A percentile compares a stretch with the other conserved stretches of the same genome.
Evolutionary conservation across 1,139 yeast genomes (phyloP).

Genomic region (Taphrina flavorubra): DNA sequence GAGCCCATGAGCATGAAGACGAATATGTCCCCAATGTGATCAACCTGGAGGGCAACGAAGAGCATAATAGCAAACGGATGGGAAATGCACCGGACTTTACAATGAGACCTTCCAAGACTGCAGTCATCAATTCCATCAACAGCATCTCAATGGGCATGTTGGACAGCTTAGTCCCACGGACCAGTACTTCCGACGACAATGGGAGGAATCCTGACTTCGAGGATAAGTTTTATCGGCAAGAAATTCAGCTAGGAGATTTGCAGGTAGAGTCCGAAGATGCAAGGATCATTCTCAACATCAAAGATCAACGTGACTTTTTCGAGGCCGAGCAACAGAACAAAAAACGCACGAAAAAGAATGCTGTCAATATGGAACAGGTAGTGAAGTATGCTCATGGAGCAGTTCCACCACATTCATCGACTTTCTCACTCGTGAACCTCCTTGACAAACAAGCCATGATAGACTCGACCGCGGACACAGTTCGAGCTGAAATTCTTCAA

Average conservation of each 20-base stretch:
- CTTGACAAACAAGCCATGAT: slow-evolving; percentile 23
- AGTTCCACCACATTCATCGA: neutral
- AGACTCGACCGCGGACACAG: slow-evolving; percentile 27
- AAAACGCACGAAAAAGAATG: neutral
- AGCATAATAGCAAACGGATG: slow-evolving; percentile 71
- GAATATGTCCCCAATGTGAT: slow-evolving; percentile 55
- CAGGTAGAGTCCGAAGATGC: slow-evolving; percentile 35
- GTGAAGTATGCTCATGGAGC: slow-evolving; percentile 5
- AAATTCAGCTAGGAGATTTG: slow-evolving; percentile 40
- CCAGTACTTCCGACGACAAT: slow-evolving; percentile 48
- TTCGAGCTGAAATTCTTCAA: slow-evolving; percentile 18
- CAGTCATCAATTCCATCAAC: slow-evolving; percentile 83
- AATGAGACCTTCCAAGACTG: slow-evolving; percentile 66
- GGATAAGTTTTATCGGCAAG: slow-evolving; percentile 51
- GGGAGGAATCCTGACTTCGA: slow-evolving; percentile 50
- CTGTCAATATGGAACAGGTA: neutral
- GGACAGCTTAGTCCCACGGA: slow-evolving; percentile 58
- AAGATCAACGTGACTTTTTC: slow-evolving; percentile 40
- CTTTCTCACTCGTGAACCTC: slow-evolving; percentile 13
- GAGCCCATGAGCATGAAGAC: slow-evolving; percentile 46
- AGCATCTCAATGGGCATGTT: slow-evolving; percentile 83
- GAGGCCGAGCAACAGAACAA: neutral
- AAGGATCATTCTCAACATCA: slow-evolving; percentile 37
- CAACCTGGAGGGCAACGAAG: slow-evolving; percentile 79
- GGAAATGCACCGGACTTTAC: slow-evolving; percentile 90